A percentile compares a stretch with the other conserved stretches of the same genome.
Conservation (phyloP, 2,329 filamentous ascomycete species). For the Trichoderma sp. region DNA sequence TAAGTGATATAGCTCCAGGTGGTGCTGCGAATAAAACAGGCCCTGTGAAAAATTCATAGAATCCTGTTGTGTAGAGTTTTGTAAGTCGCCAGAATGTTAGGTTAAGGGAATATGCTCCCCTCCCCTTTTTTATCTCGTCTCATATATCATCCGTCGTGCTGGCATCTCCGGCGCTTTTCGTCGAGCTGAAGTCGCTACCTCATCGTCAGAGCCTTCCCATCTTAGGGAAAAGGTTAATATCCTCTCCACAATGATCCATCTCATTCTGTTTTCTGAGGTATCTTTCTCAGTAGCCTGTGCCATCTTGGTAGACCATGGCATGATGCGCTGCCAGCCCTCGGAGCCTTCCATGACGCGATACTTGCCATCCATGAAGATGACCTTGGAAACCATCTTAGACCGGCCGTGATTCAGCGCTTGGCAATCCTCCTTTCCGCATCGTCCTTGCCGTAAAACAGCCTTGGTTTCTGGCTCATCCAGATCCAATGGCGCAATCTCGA, state of each 20-base stretch:
- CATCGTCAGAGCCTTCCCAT: slow-evolving; percentile 35
- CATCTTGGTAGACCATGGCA: slow-evolving; percentile 34
- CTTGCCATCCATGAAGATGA: slow-evolving; percentile 37
- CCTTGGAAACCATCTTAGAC: slow-evolving; percentile 40
- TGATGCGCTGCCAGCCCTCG: slow-evolving; percentile 34
- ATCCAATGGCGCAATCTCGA: slow-evolving; percentile 39
- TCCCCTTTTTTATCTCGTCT: background rate
- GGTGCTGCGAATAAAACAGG: background rate
- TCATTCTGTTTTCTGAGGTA: slow-evolving; percentile 34
- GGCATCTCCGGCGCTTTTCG: slow-evolving; percentile 19
- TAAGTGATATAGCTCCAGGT: background rate
- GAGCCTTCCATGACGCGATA: slow-evolving; percentile 30
- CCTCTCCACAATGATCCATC: slow-evolving; percentile 40
- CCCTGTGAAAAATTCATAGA: background rate
- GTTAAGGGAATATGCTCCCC: background rate
- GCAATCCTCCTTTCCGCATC: slow-evolving; percentile 37
- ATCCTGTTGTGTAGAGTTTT: background rate
- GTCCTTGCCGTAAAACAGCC: slow-evolving; percentile 35
- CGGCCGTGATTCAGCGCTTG: slow-evolving; percentile 37
- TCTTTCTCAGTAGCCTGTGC: slow-evolving; percentile 29
- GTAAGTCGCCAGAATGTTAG: background rate
- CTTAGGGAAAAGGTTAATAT: slow-evolving; percentile 39
- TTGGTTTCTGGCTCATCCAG: slow-evolving; percentile 36
- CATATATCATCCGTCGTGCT: background rate
- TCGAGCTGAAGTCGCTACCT: slow-evolving; percentile 24